Percentiles rank a stretch among this genome's conserved stretches.
These are phyloP conservation scores for Ceriops decandra DNA, from an alignment of 345 rosid species.

Conservation along the genomic window DNA sequence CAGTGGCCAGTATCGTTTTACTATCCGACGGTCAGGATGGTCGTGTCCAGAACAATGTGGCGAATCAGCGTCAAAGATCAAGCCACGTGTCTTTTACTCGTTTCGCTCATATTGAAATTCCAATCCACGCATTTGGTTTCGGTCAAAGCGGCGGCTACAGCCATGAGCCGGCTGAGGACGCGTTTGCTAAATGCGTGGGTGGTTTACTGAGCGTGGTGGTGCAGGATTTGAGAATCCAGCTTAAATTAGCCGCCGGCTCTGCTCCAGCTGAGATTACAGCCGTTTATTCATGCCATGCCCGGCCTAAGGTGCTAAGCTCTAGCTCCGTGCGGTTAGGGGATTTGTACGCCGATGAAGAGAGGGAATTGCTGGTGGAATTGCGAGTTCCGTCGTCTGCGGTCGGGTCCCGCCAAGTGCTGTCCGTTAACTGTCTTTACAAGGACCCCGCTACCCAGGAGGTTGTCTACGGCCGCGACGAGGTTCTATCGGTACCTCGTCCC, in stretches of 20 bases:
- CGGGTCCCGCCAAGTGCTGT: conserved; percentile 30
- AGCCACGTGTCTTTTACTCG: conserved; percentile 23
- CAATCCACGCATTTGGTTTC: conserved; percentile 27
- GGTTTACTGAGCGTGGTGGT: conserved; percentile 28
- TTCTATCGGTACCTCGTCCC: conserved; percentile 22
- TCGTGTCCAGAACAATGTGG: conserved; percentile 23
- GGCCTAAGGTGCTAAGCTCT: conserved; percentile 17
- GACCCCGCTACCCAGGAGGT: conserved; percentile 30
- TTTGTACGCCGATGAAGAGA: conserved; percentile 31
- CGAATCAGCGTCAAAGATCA: conserved; percentile 11
- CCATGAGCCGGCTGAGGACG: conserved; percentile 47
- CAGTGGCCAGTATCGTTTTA: conserved; percentile 53
- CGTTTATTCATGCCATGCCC: conserved; percentile 15
- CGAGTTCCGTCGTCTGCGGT: conserved; percentile 22
- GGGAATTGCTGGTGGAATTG: conserved; percentile 27
- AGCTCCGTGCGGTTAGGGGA: conserved; percentile 28
- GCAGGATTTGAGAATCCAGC: conserved; percentile 30
- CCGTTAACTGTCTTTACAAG: conserved; percentile 29
- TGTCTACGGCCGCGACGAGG: conserved; percentile 31
- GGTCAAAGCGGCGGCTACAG: conserved; percentile 27
- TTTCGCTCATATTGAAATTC: conserved; percentile 30
- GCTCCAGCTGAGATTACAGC: conserved; percentile 29
- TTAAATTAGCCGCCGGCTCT: conserved; percentile 25
- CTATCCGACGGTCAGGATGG: conserved; percentile 58
- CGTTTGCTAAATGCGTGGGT: conserved; percentile 52